A percentile compares a stretch with the other conserved stretches of the same genome.
Conservation (phyloP, 78 protist species). For the Guillardia theta region DNA sequence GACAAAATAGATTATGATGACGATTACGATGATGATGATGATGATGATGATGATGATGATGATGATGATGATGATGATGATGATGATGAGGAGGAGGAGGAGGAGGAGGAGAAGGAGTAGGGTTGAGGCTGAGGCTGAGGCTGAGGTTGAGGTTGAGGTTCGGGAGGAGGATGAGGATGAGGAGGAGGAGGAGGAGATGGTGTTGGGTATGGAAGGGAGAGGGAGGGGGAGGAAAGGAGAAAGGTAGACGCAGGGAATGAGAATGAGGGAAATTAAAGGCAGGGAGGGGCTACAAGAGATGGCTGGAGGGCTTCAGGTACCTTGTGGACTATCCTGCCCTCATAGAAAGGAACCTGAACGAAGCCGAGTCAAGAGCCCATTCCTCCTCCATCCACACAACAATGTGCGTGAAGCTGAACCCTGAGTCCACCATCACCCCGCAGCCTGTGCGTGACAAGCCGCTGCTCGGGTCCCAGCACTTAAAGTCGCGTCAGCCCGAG, state of each 20-base stretch:
- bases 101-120: not conserved
- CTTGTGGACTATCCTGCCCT: not conserved
- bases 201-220: no score
- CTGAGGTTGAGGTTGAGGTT: not conserved
- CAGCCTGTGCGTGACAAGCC: not conserved
- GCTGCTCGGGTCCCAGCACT: not conserved
- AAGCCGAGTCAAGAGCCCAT: no score
- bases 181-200: no score
- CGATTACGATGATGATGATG: not conserved
- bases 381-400: slow-evolving; percentile 54
- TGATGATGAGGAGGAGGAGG: not conserved
- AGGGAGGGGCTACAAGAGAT: not conserved
- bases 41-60: not conserved
- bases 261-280: no score
- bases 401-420: slow-evolving; percentile 66
- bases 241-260: no score
- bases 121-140: not conserved
- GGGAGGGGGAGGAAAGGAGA: no score
- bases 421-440: slow-evolving; percentile 70
- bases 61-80: not conserved
- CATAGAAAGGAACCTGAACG: not conserved
- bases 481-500: not conserved
- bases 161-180: no score
- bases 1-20: no score
- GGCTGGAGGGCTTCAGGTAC: not conserved